phyloP scores from a whole-genome alignment of 257 asterid species.

The Catharanthus roseus region DNA sequence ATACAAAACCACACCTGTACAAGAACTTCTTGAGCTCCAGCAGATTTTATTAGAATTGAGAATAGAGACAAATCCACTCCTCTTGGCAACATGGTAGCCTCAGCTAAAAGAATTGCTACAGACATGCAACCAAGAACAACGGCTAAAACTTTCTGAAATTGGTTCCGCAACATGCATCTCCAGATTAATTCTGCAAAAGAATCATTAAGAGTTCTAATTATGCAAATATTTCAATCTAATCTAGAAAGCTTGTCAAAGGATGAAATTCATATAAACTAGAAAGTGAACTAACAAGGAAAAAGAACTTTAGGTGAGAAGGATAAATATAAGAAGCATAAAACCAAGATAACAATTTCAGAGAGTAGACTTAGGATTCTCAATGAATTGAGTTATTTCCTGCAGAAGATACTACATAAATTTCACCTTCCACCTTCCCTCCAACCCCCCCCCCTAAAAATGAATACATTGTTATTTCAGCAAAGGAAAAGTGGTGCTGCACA shows the following conservation, averaged over 20 bases:
- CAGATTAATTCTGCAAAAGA: constrained; percentile 66
- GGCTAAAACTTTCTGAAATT: constrained; percentile 62
- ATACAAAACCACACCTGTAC: constrained; percentile 62
- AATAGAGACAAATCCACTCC: constrained; percentile 95
- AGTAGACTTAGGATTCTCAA: background rate
- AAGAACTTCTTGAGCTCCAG: constrained; percentile 78
- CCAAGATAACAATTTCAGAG: background rate
- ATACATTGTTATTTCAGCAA: background rate
- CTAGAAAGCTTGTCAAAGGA: background rate
- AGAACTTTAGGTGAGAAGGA: background rate
- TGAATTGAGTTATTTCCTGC: background rate
- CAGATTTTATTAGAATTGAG: constrained; percentile 86
- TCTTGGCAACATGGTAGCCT: constrained; percentile 90
- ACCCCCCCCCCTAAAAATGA: background rate
- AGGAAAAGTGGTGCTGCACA: background rate
- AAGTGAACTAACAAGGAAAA: background rate
- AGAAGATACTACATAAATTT: background rate
- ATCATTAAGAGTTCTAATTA: constrained; percentile 13
- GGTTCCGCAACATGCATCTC: constrained; percentile 83
- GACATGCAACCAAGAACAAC: constrained; percentile 93
- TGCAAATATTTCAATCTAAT: background rate
- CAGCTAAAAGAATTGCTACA: constrained; percentile 86
- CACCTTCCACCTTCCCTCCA: background rate
- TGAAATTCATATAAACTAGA: background rate
- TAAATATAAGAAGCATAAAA: background rate